Evolutionary conservation across 306 rosid species (phyloP).

Genomic region (Rubus parviflorus): DNA sequence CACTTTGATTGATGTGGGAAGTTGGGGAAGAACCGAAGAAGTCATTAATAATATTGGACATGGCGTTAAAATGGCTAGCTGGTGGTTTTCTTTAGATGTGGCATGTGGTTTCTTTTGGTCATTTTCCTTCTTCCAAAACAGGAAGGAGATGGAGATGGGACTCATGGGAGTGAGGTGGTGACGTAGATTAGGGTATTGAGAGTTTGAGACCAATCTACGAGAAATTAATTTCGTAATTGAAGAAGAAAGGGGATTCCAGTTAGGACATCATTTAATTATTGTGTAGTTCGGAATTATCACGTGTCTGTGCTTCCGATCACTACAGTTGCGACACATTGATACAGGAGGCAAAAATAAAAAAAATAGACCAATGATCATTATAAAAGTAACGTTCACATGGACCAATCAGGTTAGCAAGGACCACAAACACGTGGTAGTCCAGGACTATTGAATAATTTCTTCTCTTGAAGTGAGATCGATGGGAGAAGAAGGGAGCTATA

Average conservation of each 20-base stretch:
- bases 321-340: too few species aligned
- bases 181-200: background rate
- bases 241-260: background rate
- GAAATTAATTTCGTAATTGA: background rate
- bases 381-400: too few species aligned
- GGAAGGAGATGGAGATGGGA: background rate
- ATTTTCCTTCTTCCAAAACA: background rate
- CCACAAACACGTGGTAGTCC: too few species aligned
- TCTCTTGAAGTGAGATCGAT: background rate
- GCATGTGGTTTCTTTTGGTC: background rate
- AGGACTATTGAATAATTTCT: too few species aligned
- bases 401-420: too few species aligned
- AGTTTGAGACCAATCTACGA: background rate
- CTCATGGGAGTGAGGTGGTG: background rate
- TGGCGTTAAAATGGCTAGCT: background rate
- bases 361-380: too few species aligned
- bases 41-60: background rate
- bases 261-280: too few species aligned
- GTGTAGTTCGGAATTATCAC: too few species aligned
- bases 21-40: background rate
- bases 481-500: background rate
- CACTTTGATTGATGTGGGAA: background rate
- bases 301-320: too few species aligned
- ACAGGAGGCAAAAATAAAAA: too few species aligned
- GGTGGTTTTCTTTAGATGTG: background rate